These are phyloP conservation scores for Boletus tomentosulus DNA, from an alignment of 768 basidiomycete species.

Conservation along the genomic window DNA sequence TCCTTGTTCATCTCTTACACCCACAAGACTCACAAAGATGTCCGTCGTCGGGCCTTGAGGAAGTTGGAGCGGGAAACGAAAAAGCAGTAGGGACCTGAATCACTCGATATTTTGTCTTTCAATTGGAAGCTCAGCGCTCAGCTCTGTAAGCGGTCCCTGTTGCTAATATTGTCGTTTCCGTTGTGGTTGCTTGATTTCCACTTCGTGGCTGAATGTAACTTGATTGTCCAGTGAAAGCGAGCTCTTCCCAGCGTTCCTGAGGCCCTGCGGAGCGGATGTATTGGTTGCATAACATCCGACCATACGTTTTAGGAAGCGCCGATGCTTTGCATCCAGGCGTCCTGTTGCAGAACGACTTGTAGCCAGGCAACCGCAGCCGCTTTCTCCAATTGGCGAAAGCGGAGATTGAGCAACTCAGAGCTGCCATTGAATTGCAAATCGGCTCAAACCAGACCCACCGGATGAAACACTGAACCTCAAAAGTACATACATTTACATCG, in stretches of 20 bases:
- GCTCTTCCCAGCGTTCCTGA: too few relatives aligned
- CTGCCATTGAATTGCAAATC: not conserved
- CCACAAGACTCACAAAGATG: slow-evolving; percentile 68
- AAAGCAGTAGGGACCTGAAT: slow-evolving; percentile 31
- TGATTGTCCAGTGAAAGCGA: not conserved
- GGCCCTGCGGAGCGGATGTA: too few relatives aligned
- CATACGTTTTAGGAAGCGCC: too few relatives aligned
- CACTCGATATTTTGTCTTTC: not conserved
- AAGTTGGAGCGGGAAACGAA: slow-evolving; percentile 62
- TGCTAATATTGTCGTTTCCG: not conserved
- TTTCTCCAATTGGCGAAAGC: not conserved
- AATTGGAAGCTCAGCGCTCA: not conserved
- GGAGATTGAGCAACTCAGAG: too few relatives aligned
- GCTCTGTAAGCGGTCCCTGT: not conserved
- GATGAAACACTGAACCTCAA: not conserved
- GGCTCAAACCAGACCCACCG: not conserved
- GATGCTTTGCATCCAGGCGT: too few relatives aligned
- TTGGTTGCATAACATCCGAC: too few relatives aligned
- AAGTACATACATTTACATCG: not conserved
- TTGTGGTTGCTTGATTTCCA: not conserved
- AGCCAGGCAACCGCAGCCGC: too few relatives aligned
- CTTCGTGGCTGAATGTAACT: not conserved
- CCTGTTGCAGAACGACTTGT: too few relatives aligned
- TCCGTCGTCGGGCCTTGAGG: slow-evolving; percentile 59
- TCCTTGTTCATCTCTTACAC: slow-evolving; percentile 55